A percentile compares a stretch with the other conserved stretches of the same genome.
These are phyloP conservation scores for Dendrobium catenatum DNA, from an alignment of 106 monocot species.

Conservation along the genomic window DNA sequence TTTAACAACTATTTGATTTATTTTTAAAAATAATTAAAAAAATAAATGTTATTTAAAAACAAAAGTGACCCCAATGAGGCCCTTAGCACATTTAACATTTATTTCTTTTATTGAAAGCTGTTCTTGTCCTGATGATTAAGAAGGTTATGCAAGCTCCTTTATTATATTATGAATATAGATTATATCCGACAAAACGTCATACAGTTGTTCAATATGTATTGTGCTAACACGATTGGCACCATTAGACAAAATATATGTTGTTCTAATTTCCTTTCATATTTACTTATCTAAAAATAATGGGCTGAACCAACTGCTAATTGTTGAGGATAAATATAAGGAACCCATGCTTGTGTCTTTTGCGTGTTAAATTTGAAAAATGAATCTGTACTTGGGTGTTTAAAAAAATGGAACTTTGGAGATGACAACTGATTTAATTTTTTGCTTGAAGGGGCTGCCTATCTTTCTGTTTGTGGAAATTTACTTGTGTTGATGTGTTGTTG, in stretches of 20 bases:
- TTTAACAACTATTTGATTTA: no score
- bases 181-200: background rate
- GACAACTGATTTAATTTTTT: background rate
- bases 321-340: background rate
- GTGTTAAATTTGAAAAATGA: background rate
- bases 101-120: background rate
- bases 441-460: background rate
- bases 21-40: no score
- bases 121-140: background rate
- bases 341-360: background rate
- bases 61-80: no score
- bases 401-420: background rate
- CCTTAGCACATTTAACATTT: background rate
- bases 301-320: background rate
- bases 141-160: background rate
- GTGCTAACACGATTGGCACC: background rate
- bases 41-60: no score
- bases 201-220: background rate
- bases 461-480: background rate
- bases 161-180: background rate
- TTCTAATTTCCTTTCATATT: background rate
- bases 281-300: background rate
- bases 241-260: background rate
- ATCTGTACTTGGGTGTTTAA: background rate
- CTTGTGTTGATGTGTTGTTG: background rate